A percentile compares a stretch with the other conserved stretches of the same genome.
These are phyloP conservation scores for Fusarium newnesense DNA, from an alignment of 2,329 filamentous ascomycete species.

Conservation along the genomic window DNA sequence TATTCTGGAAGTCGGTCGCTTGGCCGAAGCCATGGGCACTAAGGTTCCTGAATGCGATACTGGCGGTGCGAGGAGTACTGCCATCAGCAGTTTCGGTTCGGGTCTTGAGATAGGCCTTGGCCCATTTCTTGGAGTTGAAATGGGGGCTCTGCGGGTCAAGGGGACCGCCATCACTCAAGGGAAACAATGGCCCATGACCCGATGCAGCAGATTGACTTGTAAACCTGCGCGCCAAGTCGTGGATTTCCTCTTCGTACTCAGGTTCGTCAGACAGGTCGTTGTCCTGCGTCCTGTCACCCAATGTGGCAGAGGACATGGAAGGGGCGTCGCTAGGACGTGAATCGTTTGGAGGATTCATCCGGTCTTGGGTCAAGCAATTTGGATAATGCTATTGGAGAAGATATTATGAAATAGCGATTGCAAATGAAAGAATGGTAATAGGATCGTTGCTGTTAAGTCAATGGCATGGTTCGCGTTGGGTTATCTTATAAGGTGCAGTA, in stretches of 20 bases:
- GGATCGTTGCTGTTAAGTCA: not conserved
- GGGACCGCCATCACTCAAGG: conserved; percentile 20
- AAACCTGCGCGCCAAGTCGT: conserved; percentile 23
- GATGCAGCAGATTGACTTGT: conserved; percentile 20
- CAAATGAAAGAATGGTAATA: too few species aligned
- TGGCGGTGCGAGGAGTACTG: conserved; percentile 64
- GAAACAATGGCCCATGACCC: conserved; percentile 31
- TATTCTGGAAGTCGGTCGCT: conserved; percentile 74
- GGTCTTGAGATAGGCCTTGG: conserved; percentile 49
- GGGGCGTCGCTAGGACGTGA: not conserved
- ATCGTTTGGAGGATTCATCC: not conserved
- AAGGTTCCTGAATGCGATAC: conserved; percentile 71
- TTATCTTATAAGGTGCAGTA: not conserved
- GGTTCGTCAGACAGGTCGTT: not conserved
- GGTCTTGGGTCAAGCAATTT: not conserved
- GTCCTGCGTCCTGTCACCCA: not conserved
- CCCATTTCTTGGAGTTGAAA: conserved; percentile 57
- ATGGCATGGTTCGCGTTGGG: too few species aligned
- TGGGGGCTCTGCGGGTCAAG: conserved; percentile 53
- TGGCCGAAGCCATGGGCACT: conserved; percentile 73
- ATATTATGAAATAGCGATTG: rapidly evolving
- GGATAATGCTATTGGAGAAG: rapidly evolving
- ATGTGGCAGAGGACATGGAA: not conserved
- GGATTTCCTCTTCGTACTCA: conserved; percentile 3
- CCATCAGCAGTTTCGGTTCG: conserved; percentile 52